Evolutionary conservation across 306 rosid species (phyloP), one percentile per base, ranked within the genome.

Genomic region (Pterocarpus macrocarpus): DNA sequence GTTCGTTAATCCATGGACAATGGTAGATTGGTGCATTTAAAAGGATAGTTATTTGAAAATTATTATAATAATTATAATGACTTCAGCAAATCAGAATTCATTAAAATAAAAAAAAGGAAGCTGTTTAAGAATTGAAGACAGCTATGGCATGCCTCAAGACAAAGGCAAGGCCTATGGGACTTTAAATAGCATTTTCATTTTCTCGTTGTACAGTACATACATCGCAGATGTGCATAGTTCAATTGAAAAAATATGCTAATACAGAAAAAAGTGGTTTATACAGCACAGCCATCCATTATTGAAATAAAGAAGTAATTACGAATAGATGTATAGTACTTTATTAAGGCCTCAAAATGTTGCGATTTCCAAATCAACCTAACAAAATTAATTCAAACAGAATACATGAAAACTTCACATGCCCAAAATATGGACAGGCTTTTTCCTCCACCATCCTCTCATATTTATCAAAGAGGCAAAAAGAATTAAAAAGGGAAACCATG

Each of bases 271-370:
- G 28, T 30, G 50, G 15, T 49, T n/a, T 30, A 52, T 12, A 69
- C 13, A n/a, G 8, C 74, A 62, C 74, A 63, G 50, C 33, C 11
- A 41, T 34, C 12, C 66, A 47, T 68, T 39, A 62, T 45, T 50
- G 77, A 9, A 62, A 74, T 43, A 38, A 67, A 15, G 4, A 12
- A n/a, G 47, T 64, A 74, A 67, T 50, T 10, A 59, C 66, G 86
- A 70, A 77, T 62, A 14, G 32, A 62, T 14, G 71, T 83, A 72
- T 56, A 44, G 8, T 71, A 41, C 52, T 57, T 82, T 78, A 83
- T 83, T 72, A 49, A 84, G 62, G 76, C 76, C 83, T 79, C 77
- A 84, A 73, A 78, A 79, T 79, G 83, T 84, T 36, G 71, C 67
- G 30, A 73, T 56, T 56, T 73, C 79, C 71, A 84, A 58, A 84